Percentiles rank a stretch among this genome's conserved stretches.
Evolutionary conservation across 768 basidiomycete species (phyloP).

Genomic region (Phylloporus arenicola): DNA sequence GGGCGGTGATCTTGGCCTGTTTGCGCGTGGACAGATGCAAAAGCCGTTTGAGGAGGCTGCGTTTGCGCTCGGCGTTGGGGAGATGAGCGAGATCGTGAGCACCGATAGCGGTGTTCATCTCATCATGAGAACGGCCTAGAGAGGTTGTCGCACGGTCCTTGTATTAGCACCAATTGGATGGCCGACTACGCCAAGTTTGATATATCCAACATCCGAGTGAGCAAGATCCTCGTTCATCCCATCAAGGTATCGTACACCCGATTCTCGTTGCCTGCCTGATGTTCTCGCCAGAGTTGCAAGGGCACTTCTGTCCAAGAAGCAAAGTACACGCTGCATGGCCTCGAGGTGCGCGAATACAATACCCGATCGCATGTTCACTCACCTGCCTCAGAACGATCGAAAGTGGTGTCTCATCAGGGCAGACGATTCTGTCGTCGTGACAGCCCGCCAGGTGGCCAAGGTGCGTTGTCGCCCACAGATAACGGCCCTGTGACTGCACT

Average conservation of each 20-base stretch:
- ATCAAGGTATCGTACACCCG: conserved; percentile 44
- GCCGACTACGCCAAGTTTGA: conserved; percentile 24
- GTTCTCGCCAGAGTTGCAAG: conserved; percentile 57
- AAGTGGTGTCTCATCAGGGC: conserved; percentile 65
- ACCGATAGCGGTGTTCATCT: conserved; percentile 96
- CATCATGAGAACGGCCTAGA: conserved; percentile 75
- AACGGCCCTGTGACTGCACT: background rate
- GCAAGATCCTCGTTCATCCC: conserved; percentile 60
- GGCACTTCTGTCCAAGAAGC: conserved; percentile 56
- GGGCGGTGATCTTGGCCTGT: conserved; percentile 85
- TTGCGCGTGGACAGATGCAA: conserved; percentile 89
- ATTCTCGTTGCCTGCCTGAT: background rate
- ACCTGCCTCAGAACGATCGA: conserved; percentile 55
- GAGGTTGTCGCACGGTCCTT: background rate
- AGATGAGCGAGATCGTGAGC: conserved; percentile 77
- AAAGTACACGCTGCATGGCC: conserved; percentile 54
- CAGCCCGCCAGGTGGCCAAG: conserved; percentile 61
- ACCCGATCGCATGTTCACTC: background rate
- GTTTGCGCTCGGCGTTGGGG: conserved; percentile 61
- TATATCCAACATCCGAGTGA: conserved; percentile 37
- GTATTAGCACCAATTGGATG: background rate
- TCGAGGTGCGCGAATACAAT: conserved; percentile 46
- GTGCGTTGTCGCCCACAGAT: conserved; percentile 27
- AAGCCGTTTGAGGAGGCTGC: conserved; percentile 93
- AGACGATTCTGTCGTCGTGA: conserved; percentile 48